Evolutionary conservation across 2,329 filamentous ascomycete genomes (phyloP), one percentile per base, ranked within the genome.

Genomic region (Botrytis galanthina): DNA sequence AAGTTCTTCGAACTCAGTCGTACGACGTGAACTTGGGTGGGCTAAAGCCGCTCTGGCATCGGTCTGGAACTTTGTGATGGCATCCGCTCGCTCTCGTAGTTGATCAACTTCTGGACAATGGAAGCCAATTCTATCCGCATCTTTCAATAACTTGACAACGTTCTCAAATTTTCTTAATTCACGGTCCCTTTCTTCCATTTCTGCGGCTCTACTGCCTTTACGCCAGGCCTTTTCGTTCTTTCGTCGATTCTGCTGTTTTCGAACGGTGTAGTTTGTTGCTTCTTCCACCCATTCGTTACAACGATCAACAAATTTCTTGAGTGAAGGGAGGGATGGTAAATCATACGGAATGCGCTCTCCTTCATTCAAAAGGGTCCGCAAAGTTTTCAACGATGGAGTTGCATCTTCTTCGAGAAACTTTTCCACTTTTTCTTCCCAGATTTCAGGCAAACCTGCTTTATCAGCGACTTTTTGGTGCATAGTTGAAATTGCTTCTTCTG

Each of bases 231-330:
- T 96, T 80, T 98, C 95, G 82, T 92, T 97, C 84, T 98, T 98
- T 75, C 95, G 93, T 76, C 96, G 92, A 80, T 97, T 97, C 83
- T 98, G 95, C 84, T 98, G 95, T 85, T 99, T 99, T 78, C 96
- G 93, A 74, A 96, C 95, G 80, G 95, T 97, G 85, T 97, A 99
- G 81, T 93, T 95, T 80, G 93, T 96, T 77, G 96, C 96, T 84
- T 98, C 95, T 80, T 98, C 96, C 76, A 98, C 94, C 93, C 97
- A 98, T 81, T 97, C 94, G 82, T 97, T 97, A 85, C 96, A 98
- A 80, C 93, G 92, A 78, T 97, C 94, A 82, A 99, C 96, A 84
- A 97, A 99, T 77, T 91, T 89, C 83, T 91, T 92, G 78, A 99
- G 87, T 78, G 93, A 89, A 78, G 92, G 88, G 76, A 99, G 87